Conservation (phyloP, 1,284 basidiomycete genomes). For the Sanghuangporus weigelae region DNA sequence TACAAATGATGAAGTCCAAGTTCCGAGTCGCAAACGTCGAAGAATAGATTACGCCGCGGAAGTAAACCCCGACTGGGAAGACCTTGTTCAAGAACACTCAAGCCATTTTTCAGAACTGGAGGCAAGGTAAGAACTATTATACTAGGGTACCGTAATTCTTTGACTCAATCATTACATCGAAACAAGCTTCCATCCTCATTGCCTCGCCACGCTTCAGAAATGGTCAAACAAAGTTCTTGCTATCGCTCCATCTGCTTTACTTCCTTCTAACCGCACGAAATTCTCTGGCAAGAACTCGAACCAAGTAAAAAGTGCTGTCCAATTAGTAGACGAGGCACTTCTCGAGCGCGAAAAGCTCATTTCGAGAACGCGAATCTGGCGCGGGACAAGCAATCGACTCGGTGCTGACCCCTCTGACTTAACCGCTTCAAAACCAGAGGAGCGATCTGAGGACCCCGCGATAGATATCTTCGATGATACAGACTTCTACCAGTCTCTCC, state of each 20-base stretch:
- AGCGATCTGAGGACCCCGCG: slow-evolving; percentile 27
- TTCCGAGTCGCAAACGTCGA: slow-evolving; percentile 57
- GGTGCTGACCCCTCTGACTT: slow-evolving; percentile 26
- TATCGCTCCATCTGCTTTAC: slow-evolving; percentile 71
- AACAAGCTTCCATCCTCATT: slow-evolving; percentile 61
- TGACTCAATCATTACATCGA: slow-evolving; percentile 5
- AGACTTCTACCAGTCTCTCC: slow-evolving; percentile 85
- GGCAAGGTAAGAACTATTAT: slow-evolving; percentile 39
- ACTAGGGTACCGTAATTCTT: slow-evolving; percentile 2
- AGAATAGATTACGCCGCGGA: slow-evolving; percentile 32
- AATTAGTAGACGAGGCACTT: slow-evolving; percentile 69
- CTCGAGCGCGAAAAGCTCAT: slow-evolving; percentile 51
- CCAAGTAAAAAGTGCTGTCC: slow-evolving; percentile 37
- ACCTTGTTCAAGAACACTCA: slow-evolving; percentile 42
- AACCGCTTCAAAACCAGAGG: not conserved
- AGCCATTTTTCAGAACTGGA: slow-evolving; percentile 47
- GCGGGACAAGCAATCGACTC: slow-evolving; percentile 41
- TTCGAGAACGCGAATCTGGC: slow-evolving; percentile 48
- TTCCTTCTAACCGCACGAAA: slow-evolving; percentile 61
- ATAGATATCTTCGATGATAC: slow-evolving; percentile 78
- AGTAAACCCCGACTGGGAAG: slow-evolving; percentile 30
- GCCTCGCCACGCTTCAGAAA: slow-evolving; percentile 76
- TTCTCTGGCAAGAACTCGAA: slow-evolving; percentile 48
- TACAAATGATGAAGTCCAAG: slow-evolving; percentile 41
- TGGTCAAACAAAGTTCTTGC: slow-evolving; percentile 94